These are phyloP conservation scores for Balansia obtecta DNA, from an alignment of 2,329 filamentous ascomycete genomes.

Conservation along the genomic window DNA sequence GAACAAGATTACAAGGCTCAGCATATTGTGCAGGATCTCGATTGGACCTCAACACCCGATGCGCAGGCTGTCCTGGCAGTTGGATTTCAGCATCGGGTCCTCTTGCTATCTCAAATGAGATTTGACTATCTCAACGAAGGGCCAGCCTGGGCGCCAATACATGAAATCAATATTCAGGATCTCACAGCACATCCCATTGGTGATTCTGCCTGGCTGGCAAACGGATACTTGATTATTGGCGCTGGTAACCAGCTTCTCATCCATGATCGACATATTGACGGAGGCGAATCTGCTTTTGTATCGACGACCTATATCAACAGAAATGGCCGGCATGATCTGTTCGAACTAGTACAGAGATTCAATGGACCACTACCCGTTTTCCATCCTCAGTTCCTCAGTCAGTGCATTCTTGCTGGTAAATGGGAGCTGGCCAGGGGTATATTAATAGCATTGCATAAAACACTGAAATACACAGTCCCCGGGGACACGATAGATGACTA, in stretches of 20 bases:
- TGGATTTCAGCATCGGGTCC: constrained; percentile 77
- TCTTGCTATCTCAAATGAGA: constrained; percentile 74
- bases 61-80: constrained; percentile 81
- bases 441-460: constrained; percentile 58
- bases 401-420: constrained; percentile 77
- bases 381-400: constrained; percentile 80
- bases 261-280: constrained; percentile 62
- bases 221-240: constrained; percentile 76
- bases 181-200: constrained; percentile 83
- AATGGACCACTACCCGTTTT: constrained; percentile 85
- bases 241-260: constrained; percentile 86
- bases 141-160: constrained; percentile 78
- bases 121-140: constrained; percentile 85
- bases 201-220: constrained; percentile 81
- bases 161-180: constrained; percentile 69
- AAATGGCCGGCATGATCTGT: constrained; percentile 53
- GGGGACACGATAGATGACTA: constrained; percentile 73
- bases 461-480: constrained; percentile 70
- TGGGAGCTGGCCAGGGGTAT: constrained; percentile 57
- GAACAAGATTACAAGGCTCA: constrained; percentile 60
- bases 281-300: constrained; percentile 46
- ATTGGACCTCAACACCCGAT: constrained; percentile 89
- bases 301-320: constrained; percentile 35
- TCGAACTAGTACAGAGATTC: constrained; percentile 68
- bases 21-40: constrained; percentile 71